A percentile compares a stretch with the other conserved stretches of the same genome.
phyloP scores from a whole-genome alignment of 2,329 filamentous ascomycete species.

The Setomelanomma holmii region DNA sequence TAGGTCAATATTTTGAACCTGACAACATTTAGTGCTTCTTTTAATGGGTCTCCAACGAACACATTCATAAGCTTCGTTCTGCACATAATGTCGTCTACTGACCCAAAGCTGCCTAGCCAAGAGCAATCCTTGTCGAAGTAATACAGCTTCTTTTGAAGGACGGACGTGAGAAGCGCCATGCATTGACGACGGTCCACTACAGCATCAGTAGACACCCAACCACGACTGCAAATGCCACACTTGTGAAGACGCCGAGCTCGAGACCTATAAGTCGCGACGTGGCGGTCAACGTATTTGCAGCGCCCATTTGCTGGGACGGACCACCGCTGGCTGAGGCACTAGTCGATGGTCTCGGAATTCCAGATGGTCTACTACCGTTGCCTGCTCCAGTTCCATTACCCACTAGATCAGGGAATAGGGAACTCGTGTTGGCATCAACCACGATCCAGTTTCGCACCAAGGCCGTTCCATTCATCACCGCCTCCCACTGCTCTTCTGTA shows the following conservation, averaged over 20 bases:
- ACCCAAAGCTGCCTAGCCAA: no score
- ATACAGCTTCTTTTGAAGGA: no score
- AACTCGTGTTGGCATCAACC: slow-evolving; percentile 41
- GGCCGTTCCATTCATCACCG: slow-evolving; percentile 40
- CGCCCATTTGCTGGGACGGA: neutral
- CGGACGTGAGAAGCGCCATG: no score
- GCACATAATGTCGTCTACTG: no score
- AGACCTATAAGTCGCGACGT: neutral
- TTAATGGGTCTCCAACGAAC: no score
- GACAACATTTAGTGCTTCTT: no score
- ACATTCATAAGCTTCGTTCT: no score
- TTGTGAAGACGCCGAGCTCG: neutral
- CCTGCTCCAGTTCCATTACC: slow-evolving; percentile 18
- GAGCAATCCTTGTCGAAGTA: no score
- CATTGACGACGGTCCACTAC: neutral
- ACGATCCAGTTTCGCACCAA: slow-evolving; percentile 45
- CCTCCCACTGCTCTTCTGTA: slow-evolving; percentile 40
- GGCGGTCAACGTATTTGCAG: neutral
- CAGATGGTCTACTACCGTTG: neutral
- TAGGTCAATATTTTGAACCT: no score
- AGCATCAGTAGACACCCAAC: neutral
- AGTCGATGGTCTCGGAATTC: neutral
- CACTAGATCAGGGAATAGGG: slow-evolving; percentile 36
- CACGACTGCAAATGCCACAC: neutral
- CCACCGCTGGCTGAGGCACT: neutral